These are phyloP conservation scores for Exobasidium rhododendri DNA, from an alignment of 1,284 basidiomycete species.

Conservation along the genomic window DNA sequence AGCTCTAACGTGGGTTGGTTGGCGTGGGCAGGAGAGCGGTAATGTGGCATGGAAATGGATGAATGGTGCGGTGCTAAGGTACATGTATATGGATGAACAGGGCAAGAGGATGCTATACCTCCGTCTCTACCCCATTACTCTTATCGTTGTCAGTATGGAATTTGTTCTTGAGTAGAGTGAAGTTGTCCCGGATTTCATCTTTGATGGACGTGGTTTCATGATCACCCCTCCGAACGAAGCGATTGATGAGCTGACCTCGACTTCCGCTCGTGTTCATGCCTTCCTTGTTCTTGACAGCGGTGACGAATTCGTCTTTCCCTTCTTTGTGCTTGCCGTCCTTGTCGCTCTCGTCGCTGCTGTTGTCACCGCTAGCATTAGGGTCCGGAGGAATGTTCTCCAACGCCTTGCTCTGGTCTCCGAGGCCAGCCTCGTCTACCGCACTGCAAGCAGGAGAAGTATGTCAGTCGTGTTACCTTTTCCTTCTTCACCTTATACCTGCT, in stretches of 20 bases:
- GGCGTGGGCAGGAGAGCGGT: no score
- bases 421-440: background rate
- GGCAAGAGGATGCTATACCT: no score
- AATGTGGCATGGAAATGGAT: no score
- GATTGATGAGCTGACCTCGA: background rate
- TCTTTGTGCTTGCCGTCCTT: background rate
- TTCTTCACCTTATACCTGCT: background rate
- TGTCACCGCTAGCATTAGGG: background rate
- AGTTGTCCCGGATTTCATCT: background rate
- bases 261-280: background rate
- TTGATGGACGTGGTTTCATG: background rate
- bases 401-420: background rate
- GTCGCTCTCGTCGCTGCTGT: background rate
- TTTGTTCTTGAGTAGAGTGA: background rate
- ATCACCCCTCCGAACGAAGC: background rate
- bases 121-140: background rate
- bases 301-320: background rate
- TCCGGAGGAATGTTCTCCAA: background rate
- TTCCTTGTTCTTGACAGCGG: background rate
- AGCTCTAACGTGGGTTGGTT: no score
- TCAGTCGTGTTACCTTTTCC: background rate
- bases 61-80: no score
- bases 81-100: no score
- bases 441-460: background rate
- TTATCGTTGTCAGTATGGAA: constrained; percentile 6